Conservation (phyloP, 2,329 filamentous ascomycete species). For the Ophiobolus disseminans region DNA sequence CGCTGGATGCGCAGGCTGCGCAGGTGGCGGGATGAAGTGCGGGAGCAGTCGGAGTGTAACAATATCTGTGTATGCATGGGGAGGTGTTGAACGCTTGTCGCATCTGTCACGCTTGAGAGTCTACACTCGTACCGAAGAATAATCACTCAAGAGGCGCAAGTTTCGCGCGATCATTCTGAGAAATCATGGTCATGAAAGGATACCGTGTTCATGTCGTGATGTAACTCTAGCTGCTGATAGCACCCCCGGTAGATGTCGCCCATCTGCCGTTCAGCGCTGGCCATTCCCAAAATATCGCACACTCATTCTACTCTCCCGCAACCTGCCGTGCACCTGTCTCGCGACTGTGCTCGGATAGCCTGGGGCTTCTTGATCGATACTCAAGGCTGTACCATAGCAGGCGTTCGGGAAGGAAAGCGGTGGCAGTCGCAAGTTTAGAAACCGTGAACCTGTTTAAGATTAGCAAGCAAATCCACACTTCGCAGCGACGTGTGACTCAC, state of each 20-base stretch:
- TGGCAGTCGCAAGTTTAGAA: conserved; percentile 32
- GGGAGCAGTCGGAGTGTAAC: conserved; percentile 16
- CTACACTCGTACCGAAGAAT: too few relatives aligned
- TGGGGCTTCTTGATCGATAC: too few relatives aligned
- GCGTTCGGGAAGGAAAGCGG: too few relatives aligned
- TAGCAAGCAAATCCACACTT: background rate
- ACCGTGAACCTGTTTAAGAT: conserved; percentile 39
- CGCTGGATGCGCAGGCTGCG: conserved; percentile 24
- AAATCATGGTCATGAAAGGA: background rate
- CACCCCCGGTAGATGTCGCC: too few relatives aligned
- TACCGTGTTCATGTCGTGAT: background rate
- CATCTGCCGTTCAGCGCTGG: too few relatives aligned
- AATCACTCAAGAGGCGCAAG: too few relatives aligned
- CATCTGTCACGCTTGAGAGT: too few relatives aligned
- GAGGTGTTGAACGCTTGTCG: too few relatives aligned
- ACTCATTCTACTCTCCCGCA: background rate
- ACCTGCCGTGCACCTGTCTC: too few relatives aligned
- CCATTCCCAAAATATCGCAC: background rate
- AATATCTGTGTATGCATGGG: conserved; percentile 19
- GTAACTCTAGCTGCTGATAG: background rate
- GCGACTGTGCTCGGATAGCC: too few relatives aligned
- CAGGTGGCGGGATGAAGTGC: background rate
- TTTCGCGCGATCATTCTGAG: background rate
- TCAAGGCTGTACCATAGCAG: too few relatives aligned
- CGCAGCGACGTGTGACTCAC: conserved; percentile 54